These are phyloP conservation scores for Danielia oregonensis DNA, from an alignment of 805 yeast species.

Conservation along the genomic window DNA sequence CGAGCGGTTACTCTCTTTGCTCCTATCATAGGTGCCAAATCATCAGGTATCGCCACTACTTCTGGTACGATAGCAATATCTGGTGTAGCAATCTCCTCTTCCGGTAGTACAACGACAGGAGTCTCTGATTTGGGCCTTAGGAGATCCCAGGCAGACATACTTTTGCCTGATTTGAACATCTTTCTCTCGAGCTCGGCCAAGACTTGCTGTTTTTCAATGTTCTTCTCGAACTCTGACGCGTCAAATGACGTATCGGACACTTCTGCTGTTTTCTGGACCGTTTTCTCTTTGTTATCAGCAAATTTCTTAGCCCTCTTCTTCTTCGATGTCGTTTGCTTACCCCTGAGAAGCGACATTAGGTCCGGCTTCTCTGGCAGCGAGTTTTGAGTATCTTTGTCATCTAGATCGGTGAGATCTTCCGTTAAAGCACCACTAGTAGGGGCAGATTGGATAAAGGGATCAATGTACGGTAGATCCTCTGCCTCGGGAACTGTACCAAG, in stretches of 20 bases:
- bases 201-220: neutral
- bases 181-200: conserved; percentile 8
- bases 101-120: neutral
- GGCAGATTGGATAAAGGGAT: neutral
- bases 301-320: neutral
- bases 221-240: conserved; percentile 7
- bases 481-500: conserved; percentile 3
- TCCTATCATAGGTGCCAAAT: neutral
- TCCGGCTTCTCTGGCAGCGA: neutral
- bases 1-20: neutral
- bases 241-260: conserved; percentile 2
- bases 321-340: conserved; percentile 7
- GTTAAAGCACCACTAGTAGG: neutral
- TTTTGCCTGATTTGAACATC: conserved; percentile 8
- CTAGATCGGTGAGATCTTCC: neutral
- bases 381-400: neutral
- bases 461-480: neutral
- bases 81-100: no score
- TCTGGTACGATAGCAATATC: no score
- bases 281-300: neutral
- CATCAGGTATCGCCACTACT: neutral
- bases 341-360: conserved; percentile 16
- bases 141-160: conserved; percentile 10
- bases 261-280: neutral
- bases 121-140: conserved; percentile 1